Conservation (phyloP, 1,139 yeast genomes). For the Scheffersomyces lignicola region DNA sequence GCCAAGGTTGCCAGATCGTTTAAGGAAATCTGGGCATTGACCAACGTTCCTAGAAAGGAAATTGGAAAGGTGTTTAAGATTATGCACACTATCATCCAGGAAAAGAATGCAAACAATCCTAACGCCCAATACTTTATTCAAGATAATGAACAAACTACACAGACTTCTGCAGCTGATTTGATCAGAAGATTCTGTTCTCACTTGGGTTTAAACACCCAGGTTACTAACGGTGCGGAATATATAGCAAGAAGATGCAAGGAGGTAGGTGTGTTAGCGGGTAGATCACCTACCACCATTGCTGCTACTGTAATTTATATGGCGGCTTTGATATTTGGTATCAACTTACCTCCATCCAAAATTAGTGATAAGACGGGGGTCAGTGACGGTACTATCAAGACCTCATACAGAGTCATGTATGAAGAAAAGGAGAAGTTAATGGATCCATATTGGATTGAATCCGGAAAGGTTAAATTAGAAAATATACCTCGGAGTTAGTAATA, state of each 20-base stretch:
- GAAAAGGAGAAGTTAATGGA: constrained; percentile 73
- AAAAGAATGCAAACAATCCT: constrained; percentile 55
- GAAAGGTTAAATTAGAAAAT: constrained; percentile 62
- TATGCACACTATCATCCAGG: constrained; percentile 74
- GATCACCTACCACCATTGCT: constrained; percentile 96
- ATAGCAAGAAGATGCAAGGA: constrained; percentile 89
- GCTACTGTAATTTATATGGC: constrained; percentile 98
- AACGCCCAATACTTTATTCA: constrained; percentile 29
- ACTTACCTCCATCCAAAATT: constrained; percentile 70
- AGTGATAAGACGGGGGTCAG: constrained; percentile 97
- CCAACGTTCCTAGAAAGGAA: constrained; percentile 91
- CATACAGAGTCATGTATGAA: constrained; percentile 80
- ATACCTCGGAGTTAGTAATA: constrained; percentile 50
- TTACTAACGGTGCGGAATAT: constrained; percentile 90
- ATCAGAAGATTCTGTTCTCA: constrained; percentile 96
- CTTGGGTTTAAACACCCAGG: constrained; percentile 79
- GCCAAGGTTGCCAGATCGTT: constrained; percentile 94
- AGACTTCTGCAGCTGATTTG: constrained; percentile 91
- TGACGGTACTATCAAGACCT: constrained; percentile 95
- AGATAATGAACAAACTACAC: constrained; percentile 77
- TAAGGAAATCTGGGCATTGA: constrained; percentile 93
- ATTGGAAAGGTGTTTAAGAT: constrained; percentile 86
- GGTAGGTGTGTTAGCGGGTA: constrained; percentile 91
- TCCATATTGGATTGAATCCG: constrained; percentile 75
- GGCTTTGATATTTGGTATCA: constrained; percentile 74